Evolutionary conservation across 441 rosid species (phyloP), one percentile per base, ranked within the genome.

Genomic region (Euphorbia corollata): DNA sequence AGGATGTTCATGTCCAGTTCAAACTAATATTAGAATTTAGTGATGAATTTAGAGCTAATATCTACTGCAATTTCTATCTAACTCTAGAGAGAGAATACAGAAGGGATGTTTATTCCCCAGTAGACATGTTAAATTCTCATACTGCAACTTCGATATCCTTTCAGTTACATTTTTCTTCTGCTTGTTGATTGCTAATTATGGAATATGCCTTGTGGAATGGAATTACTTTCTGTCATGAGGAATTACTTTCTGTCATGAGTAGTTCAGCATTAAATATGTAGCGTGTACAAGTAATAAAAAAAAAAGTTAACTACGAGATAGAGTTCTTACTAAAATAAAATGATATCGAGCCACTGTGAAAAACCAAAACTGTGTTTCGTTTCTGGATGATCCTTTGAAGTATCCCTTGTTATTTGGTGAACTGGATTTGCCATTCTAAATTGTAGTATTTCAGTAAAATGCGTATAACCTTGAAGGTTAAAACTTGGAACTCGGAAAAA

Each of bases 261-360:
- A 32, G 63, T 32, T 59, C 45, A 32, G 63, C 63, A 32, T 59
- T 59, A 32, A 32, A n/a, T n/a, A 16, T 30, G 22, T 59, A 24
- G 15, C 30, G 5, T 57, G 20, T 9, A 12, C 56, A 48, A 48
- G 20, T 0, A 51, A 57, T 10, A 18, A n/a, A 8, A 54, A 8
- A 54, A 56, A 56, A 56, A 18, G 12, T 8, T 22, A 22, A 5
- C 3, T 12, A 13, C 20, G 0, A 12, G 63, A 58, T 3, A 12
- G 63, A 58, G 19, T 30, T 58, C 4, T 13, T 45, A 8, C 23
- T 24, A 2, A 63, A 43, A 63, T 63, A 5, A 43, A 41, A 45
- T 63, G 32, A 41, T 23, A 23, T 47, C 15, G 18, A 16, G 12
- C 48, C 13, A 32, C 43, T 47, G 15, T 13, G 51, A 48, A 9